A percentile compares a stretch with the other conserved stretches of the same genome.
Evolutionary conservation across 2,329 filamentous ascomycete species (phyloP).

Genomic region (Emericellopsis cladophorae): DNA sequence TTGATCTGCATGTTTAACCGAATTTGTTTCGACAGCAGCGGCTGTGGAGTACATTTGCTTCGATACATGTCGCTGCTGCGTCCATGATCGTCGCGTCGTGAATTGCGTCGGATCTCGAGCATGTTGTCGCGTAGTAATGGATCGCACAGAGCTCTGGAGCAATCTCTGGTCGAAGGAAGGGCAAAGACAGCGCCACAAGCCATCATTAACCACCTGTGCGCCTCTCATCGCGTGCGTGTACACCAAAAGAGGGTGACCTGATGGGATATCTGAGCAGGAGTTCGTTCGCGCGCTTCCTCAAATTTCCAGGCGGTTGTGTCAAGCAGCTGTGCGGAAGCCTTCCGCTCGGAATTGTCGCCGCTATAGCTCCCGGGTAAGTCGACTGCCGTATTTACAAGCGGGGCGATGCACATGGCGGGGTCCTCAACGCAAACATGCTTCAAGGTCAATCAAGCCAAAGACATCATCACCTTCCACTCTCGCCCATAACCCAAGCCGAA

Average conservation of each 20-base stretch:
- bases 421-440: not conserved
- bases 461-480: not conserved
- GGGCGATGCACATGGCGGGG: constrained; percentile 11
- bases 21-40: too few relatives aligned
- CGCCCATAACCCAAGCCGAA: not conserved
- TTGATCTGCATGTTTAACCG: too few relatives aligned
- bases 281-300: too few relatives aligned
- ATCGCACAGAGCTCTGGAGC: too few relatives aligned
- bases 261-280: too few relatives aligned
- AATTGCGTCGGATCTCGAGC: not conserved
- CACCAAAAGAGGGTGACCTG: not conserved
- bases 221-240: not conserved
- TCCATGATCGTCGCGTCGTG: not conserved
- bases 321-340: too few relatives aligned
- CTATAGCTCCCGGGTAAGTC: too few relatives aligned
- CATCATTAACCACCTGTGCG: constrained; percentile 24
- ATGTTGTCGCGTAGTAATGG: not conserved
- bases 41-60: not conserved
- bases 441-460: not conserved
- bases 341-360: too few relatives aligned
- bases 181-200: constrained; percentile 49
- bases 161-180: constrained; percentile 30
- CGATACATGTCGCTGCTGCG: not conserved
- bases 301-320: too few relatives aligned
- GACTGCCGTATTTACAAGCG: constrained; percentile 2